Conservation (phyloP, 148 eudicot genomes). For the Cornus suecica region DNA sequence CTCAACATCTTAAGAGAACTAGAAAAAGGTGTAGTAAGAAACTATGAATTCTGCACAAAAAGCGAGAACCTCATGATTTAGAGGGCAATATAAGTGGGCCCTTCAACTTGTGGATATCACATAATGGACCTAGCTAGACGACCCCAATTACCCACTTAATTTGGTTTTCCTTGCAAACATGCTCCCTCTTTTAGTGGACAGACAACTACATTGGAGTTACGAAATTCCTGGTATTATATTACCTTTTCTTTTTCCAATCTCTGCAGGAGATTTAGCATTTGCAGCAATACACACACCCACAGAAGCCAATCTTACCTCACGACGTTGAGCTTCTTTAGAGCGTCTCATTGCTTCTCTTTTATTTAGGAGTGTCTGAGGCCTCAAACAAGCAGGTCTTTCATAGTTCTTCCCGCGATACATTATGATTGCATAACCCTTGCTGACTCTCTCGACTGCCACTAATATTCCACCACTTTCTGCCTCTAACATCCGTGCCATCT, state of each 20-base stretch:
- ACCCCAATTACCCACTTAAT: too few species aligned
- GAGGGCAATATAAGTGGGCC: not conserved
- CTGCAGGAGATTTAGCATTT: not conserved
- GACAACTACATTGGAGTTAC: too few species aligned
- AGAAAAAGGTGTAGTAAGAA: not conserved
- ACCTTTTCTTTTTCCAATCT: not conserved
- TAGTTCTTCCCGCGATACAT: constrained; percentile 97
- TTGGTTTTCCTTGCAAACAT: too few species aligned
- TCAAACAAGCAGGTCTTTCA: constrained; percentile 71
- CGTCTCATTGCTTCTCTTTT: constrained; percentile 89
- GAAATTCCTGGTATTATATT: too few species aligned
- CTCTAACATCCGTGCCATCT: constrained; percentile 64
- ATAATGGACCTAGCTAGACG: not conserved
- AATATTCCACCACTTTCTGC: constrained; percentile 95
- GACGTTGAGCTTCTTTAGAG: constrained; percentile 77
- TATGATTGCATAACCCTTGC: constrained; percentile 80
- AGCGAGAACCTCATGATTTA: not conserved
- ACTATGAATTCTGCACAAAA: not conserved
- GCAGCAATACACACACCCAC: not conserved
- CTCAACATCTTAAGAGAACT: not conserved
- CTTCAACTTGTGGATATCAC: not conserved
- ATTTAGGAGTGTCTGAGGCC: constrained; percentile 75
- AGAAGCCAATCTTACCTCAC: constrained; percentile 43
- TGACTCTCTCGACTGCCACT: constrained; percentile 76
- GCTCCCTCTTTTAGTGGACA: too few species aligned